Conservation (phyloP, 2,329 filamentous ascomycete genomes). For the Tolypocladium paradoxum region DNA sequence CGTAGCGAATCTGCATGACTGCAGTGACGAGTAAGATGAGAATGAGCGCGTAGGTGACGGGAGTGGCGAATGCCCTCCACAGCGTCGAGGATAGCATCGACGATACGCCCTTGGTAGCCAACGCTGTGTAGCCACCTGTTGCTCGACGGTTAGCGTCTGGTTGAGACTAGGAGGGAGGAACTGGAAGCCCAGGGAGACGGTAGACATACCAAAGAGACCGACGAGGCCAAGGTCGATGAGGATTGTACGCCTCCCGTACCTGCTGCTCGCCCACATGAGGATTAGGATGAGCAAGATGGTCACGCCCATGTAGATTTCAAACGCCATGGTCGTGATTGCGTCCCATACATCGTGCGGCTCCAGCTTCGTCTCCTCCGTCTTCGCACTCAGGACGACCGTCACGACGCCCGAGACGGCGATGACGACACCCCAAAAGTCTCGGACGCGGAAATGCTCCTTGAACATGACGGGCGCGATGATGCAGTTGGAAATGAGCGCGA, state of each 20-base stretch:
- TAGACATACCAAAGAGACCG: constrained; percentile 69
- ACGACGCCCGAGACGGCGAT: constrained; percentile 82
- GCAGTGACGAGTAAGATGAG: constrained; percentile 73
- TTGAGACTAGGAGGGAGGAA: background rate
- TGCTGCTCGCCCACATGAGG: constrained; percentile 73
- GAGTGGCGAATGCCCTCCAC: constrained; percentile 80
- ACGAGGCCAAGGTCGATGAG: constrained; percentile 89
- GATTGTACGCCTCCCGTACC: constrained; percentile 76
- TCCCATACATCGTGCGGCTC: constrained; percentile 84
- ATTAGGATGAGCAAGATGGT: constrained; percentile 62
- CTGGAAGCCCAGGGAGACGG: background rate
- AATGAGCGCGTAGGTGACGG: constrained; percentile 80
- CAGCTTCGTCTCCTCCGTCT: constrained; percentile 78
- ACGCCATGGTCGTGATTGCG: constrained; percentile 78
- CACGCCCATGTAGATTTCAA: constrained; percentile 79
- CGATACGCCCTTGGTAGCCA: constrained; percentile 92
- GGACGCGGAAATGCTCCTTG: constrained; percentile 74
- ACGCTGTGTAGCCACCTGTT: constrained; percentile 82
- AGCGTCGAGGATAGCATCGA: constrained; percentile 89
- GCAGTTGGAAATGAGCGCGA: constrained; percentile 92
- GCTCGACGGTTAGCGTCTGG: background rate
- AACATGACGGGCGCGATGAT: constrained; percentile 91
- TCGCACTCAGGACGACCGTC: constrained; percentile 85
- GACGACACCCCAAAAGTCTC: constrained; percentile 81
- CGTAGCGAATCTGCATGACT: constrained; percentile 92